Evolutionary conservation across 345 rosid genomes (phyloP), one percentile per base, ranked within the genome.

Genomic region (Abelmoschus esculentus): DNA sequence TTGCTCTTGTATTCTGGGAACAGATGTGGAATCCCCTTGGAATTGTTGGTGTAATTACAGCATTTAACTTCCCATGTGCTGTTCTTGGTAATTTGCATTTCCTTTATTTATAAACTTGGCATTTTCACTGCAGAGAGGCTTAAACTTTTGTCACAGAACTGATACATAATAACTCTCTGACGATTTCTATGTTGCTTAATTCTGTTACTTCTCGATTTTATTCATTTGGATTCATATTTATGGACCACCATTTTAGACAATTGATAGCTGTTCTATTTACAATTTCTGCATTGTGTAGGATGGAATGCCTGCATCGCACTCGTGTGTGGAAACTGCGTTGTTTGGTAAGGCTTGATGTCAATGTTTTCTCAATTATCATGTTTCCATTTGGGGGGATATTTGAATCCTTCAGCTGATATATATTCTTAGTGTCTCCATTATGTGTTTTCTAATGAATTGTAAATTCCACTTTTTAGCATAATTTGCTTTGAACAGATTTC

Each of bases 1-100:
- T 34, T 61, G 44, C 31, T 19, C 32, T n/a, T 75, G 26, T 74
- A 14, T 62, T 73, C 61, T 71, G 40, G 73, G 68, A 12, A 63
- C 87, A 95, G 99, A 92, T 80, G 79, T 96, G 98, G 98, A 96
- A 92, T 84, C 99, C 99, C 75, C 90, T 91, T 59, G 98, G 98
- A 70, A 79, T 96, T 57, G 98, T 91, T 47, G 99, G 98, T 70
- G 99, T 96, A 19, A 96, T 96, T 67, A 96, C 99, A 31, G 97
- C 99, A 31, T 96, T 90, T 77, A 90, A 96, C 81, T 92, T 96
- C 70, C 99, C 96, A 7, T 92, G 96, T 79, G 98, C 98, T 53
- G 99, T 92, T 78, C 96, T 96, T 71, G 98, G 98, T 96, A 75
- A 90, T 89, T 73, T 50, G 26, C 66, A 29, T 66, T 66, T 18